A percentile compares a stretch with the other conserved stretches of the same genome.
Evolutionary conservation across 1,284 basidiomycete genomes (phyloP).

Genomic region (Leccinum variabile): DNA sequence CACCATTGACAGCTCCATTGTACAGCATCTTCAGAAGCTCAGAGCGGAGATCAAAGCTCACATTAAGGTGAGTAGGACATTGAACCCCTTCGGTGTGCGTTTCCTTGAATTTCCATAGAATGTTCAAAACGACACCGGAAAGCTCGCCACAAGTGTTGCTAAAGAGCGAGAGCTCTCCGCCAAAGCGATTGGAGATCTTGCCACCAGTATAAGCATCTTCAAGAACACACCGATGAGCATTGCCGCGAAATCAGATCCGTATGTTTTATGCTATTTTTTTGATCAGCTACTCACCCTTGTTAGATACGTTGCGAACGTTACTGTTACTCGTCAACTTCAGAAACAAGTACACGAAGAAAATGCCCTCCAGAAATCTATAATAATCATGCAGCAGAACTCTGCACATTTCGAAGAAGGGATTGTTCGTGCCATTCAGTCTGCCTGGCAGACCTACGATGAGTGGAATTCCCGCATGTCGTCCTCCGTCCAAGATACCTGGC

Average conservation of each 20-base stretch:
- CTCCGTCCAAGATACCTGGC: constrained; percentile 82
- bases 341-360: constrained; percentile 98
- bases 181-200: constrained; percentile 85
- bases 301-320: constrained; percentile 72
- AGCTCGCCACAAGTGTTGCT: constrained; percentile 91
- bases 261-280: constrained; percentile 33
- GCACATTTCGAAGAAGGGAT: constrained; percentile 98
- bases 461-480: constrained; percentile 90
- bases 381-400: constrained; percentile 98
- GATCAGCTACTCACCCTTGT: constrained; percentile 1
- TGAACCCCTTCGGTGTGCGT: constrained; percentile 1
- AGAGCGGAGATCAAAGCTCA: constrained; percentile 96
- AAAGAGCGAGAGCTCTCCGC: constrained; percentile 92
- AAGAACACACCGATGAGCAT: constrained; percentile 96
- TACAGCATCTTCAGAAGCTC: constrained; percentile 96
- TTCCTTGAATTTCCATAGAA: constrained; percentile 52
- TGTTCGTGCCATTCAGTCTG: constrained; percentile 92
- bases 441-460: constrained; percentile 97
- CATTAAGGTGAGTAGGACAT: constrained; percentile 65
- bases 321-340: constrained; percentile 85
- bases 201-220: constrained; percentile 84
- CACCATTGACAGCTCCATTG: constrained; percentile 96
- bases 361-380: constrained; percentile 95
- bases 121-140: constrained; percentile 97
- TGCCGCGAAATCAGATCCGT: constrained; percentile 85